Conservation (phyloP, 192 early-diverging fungal genomes). For the Coemansia sp. region DNA sequence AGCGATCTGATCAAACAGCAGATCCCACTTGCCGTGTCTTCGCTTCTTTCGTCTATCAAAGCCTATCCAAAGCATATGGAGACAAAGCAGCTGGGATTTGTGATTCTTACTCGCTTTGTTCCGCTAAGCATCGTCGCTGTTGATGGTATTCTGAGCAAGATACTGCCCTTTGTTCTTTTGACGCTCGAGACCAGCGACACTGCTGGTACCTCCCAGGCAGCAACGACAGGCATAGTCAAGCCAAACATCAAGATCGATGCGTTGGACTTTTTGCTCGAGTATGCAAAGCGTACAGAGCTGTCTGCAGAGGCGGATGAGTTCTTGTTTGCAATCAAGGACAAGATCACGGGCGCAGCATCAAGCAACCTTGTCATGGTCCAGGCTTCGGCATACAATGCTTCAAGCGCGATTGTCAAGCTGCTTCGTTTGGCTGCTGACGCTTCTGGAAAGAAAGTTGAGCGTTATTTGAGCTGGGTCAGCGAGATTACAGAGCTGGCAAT, state of each 20-base stretch:
- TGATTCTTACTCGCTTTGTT: slow-evolving; percentile 26
- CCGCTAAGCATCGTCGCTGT: slow-evolving; percentile 11
- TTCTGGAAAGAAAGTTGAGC: slow-evolving; percentile 7
- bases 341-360: slow-evolving; percentile 14
- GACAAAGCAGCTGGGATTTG: slow-evolving; percentile 50
- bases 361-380: slow-evolving; percentile 39
- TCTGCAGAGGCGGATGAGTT: slow-evolving; percentile 22
- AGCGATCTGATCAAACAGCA: slow-evolving; percentile 22
- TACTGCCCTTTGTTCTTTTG: slow-evolving; percentile 19
- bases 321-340: slow-evolving; percentile 15
- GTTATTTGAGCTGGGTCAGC: slow-evolving; percentile 21
- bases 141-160: slow-evolving; percentile 19
- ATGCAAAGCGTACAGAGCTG: slow-evolving; percentile 11
- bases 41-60: slow-evolving; percentile 31
- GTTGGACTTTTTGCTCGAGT: slow-evolving; percentile 32
- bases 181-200: slow-evolving; percentile 30
- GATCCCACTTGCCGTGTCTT: slow-evolving; percentile 21
- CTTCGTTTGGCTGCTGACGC: slow-evolving; percentile 19
- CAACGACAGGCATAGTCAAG: slow-evolving; percentile 33
- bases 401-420: slow-evolving; percentile 14
- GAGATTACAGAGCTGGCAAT: slow-evolving; percentile 17
- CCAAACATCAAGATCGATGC: slow-evolving; percentile 47
- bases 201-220: slow-evolving; percentile 31
- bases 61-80: slow-evolving; percentile 35
- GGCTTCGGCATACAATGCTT: slow-evolving; percentile 16